phyloP scores from a whole-genome alignment of 2,329 filamentous ascomycete species.

The Aspergillus vadensis region DNA sequence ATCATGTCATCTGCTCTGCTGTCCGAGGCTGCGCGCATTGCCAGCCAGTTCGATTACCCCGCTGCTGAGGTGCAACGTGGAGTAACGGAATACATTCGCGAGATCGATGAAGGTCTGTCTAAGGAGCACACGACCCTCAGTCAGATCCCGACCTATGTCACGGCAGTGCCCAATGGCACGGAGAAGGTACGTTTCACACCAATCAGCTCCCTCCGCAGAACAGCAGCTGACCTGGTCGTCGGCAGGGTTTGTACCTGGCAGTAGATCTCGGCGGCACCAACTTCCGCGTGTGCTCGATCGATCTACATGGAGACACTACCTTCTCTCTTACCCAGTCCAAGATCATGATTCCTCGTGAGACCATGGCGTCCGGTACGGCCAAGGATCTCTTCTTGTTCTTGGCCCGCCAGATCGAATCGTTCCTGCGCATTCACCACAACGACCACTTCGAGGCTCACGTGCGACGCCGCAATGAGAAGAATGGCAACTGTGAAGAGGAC shows the following conservation, averaged over 20 bases:
- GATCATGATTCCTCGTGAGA: constrained; percentile 80
- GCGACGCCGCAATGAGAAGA: constrained; percentile 62
- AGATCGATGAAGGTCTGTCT: constrained; percentile 84
- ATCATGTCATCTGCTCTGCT: constrained; percentile 47
- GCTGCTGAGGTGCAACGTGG: constrained; percentile 75
- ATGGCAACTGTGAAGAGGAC: constrained; percentile 64
- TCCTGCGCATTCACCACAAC: constrained; percentile 82
- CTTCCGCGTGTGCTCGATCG: constrained; percentile 94
- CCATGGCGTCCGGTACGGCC: constrained; percentile 87
- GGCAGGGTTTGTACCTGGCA: constrained; percentile 89
- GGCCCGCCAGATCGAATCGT: constrained; percentile 86
- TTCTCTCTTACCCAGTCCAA: constrained; percentile 94
- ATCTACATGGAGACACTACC: constrained; percentile 89
- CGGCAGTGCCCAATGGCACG: constrained; percentile 91
- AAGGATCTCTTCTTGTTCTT: constrained; percentile 89
- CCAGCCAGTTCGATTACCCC: constrained; percentile 81
- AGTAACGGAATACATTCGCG: constrained; percentile 79
- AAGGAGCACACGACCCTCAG: constrained; percentile 79
- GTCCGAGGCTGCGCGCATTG: constrained; percentile 76
- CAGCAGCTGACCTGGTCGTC: constrained; percentile 12
- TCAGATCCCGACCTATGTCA: constrained; percentile 97
- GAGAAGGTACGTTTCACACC: constrained; percentile 71
- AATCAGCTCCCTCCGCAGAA: neutral
- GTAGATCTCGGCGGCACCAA: constrained; percentile 98
- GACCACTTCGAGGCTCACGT: constrained; percentile 78